Percentiles rank a stretch among this genome's conserved stretches.
phyloP scores from a whole-genome alignment of 1,284 basidiomycete species.

The Trichosporon ovoides region DNA sequence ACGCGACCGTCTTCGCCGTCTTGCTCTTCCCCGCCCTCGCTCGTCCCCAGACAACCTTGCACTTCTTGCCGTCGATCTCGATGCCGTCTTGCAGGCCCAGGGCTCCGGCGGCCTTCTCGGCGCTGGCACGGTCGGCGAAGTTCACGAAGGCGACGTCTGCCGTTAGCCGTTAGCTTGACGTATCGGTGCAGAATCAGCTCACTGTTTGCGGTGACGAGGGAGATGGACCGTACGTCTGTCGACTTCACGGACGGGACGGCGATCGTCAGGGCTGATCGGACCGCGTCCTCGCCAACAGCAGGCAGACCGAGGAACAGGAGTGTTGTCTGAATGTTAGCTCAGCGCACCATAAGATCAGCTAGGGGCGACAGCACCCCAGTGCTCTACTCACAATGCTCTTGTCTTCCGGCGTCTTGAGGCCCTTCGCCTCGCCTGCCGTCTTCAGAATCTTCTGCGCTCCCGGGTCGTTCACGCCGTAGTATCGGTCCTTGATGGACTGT shows the following conservation, averaged over 20 bases:
- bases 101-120: slow-evolving; percentile 78
- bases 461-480: slow-evolving; percentile 83
- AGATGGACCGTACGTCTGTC: slow-evolving; percentile 70
- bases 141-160: slow-evolving; percentile 97
- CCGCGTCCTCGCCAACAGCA: slow-evolving; percentile 63
- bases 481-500: slow-evolving; percentile 88
- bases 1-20: slow-evolving; percentile 25
- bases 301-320: slow-evolving; percentile 85
- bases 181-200: slow-evolving; percentile 22
- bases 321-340: slow-evolving; percentile 61
- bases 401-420: slow-evolving; percentile 86
- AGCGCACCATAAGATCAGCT: no score
- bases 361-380: no score
- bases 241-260: slow-evolving; percentile 67
- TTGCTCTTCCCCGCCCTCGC: slow-evolving; percentile 56
- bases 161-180: slow-evolving; percentile 13
- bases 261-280: slow-evolving; percentile 69
- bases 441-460: slow-evolving; percentile 82
- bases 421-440: slow-evolving; percentile 66
- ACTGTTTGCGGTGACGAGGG: slow-evolving; percentile 62
- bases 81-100: slow-evolving; percentile 71
- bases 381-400: slow-evolving; percentile 69
- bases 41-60: slow-evolving; percentile 76
- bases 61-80: slow-evolving; percentile 70
- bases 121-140: slow-evolving; percentile 71